Base-by-base conservation (phyloP, 2,329 filamentous ascomycete genomes). In the Talaromyces sp. region DNA sequence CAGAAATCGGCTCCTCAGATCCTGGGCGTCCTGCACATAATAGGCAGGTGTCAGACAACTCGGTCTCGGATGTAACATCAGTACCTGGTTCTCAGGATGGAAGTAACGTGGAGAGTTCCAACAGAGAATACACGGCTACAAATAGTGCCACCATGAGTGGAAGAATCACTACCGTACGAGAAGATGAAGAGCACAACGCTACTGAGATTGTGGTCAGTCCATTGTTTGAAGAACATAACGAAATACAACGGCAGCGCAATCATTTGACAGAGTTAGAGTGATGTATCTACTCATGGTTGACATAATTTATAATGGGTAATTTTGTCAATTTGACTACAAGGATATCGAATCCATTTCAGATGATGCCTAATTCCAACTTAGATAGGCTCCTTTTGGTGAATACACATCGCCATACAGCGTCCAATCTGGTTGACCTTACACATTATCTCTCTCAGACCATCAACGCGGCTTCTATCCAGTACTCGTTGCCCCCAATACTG, bases 1-100 rank as follows among this genome's bases (percentile, higher is more conserved):
- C 64, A 6, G 64, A 66, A 22, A 62, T 62, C 15, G 64, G 56
- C 3, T 57, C 64, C 9, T 62, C 64, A 4, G 52, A 61, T 25
- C 31, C 49, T 9, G 58, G 37, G 37, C 27, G 50, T 17, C 59
- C 60, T 13, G 9, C 25, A 10, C 60, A 62, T 15, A 66, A 27
- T 41, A 49, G 60, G 3, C 64, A 66, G 43, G 17, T 27, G 8
- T 62, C 64, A 15, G 64, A 62, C 33, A 52, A 50, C 25, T 66
- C 64, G 11, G 27, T 62, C 31, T 59, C 60, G 3, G 64, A 66
- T 62, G 41, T 10, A 41, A 43, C 25, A 19, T 65, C 63, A 22
- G 39, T 52, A 13, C 10, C 39, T 47, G 25, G n/a, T 54, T 41
- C 60, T 57, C 61, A 39, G 7, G 41, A 35, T 25, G 41, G 27